Evolutionary conservation across 1,139 yeast species (phyloP).

Genomic region (Pichia sp.): DNA sequence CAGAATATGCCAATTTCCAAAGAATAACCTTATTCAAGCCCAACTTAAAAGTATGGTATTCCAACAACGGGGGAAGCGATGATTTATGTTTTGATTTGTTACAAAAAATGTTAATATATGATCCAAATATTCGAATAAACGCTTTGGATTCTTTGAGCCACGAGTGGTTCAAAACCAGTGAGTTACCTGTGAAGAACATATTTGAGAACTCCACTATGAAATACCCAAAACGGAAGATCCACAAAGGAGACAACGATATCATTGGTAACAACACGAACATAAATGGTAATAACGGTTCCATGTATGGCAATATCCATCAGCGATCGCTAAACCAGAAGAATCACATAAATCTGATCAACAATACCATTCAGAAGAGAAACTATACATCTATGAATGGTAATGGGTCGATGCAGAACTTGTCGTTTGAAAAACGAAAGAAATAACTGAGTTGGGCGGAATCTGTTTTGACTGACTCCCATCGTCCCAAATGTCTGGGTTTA

Average conservation of each 20-base stretch:
- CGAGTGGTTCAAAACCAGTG: constrained; percentile 62
- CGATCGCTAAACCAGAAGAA: background rate
- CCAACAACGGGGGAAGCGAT: constrained; percentile 67
- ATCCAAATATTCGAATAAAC: constrained; percentile 72
- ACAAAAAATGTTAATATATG: constrained; percentile 61
- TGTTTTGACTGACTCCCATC: too few relatives aligned
- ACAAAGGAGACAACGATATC: constrained; percentile 71
- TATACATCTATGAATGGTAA: constrained; percentile 7
- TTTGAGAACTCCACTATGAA: constrained; percentile 56
- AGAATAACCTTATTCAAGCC: constrained; percentile 59
- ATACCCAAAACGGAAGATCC: constrained; percentile 67
- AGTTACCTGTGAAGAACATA: constrained; percentile 62
- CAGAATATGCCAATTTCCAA: constrained; percentile 68
- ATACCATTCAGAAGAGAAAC: constrained; percentile 10
- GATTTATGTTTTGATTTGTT: constrained; percentile 61
- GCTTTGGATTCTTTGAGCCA: constrained; percentile 72
- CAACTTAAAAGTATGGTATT: constrained; percentile 77
- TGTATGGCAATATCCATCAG: background rate
- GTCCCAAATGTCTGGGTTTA: too few relatives aligned
- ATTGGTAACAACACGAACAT: constrained; percentile 17
- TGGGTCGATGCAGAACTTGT: background rate
- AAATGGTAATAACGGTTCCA: constrained; percentile 1
- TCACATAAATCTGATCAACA: background rate
- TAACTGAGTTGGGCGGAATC: too few relatives aligned
- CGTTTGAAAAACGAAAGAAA: too few relatives aligned